A percentile compares a stretch with the other conserved stretches of the same genome.
phyloP scores from a whole-genome alignment of 495 filamentous ascomycete species.

The Saxophila tyrrhenica region DNA sequence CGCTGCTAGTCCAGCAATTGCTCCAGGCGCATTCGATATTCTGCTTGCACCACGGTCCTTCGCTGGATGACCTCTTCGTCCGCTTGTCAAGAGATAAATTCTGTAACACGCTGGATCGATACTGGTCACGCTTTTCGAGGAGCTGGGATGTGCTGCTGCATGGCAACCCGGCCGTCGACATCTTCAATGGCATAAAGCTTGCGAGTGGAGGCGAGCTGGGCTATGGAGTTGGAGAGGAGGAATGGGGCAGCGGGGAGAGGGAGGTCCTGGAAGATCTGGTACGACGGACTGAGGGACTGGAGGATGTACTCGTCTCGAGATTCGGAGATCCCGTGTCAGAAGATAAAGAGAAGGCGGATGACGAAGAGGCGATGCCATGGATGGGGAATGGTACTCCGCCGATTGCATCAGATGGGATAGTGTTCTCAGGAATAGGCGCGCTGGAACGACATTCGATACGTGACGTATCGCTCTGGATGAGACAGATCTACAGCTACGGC shows the following conservation, averaged over 20 bases:
- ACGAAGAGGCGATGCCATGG: slow-evolving; percentile 40
- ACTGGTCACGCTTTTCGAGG: slow-evolving; percentile 70
- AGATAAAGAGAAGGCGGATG: background rate
- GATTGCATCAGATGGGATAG: slow-evolving; percentile 62
- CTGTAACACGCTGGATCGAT: slow-evolving; percentile 56
- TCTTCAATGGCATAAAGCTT: slow-evolving; percentile 77
- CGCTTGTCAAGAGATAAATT: slow-evolving; percentile 50
- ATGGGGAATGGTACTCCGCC: slow-evolving; percentile 53
- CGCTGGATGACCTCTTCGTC: slow-evolving; percentile 52
- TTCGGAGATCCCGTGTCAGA: slow-evolving; percentile 50
- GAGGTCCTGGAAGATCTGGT: slow-evolving; percentile 83
- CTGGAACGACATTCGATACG: slow-evolving; percentile 54
- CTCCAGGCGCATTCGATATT: slow-evolving; percentile 73
- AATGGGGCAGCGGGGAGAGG: slow-evolving; percentile 81
- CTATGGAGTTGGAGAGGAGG: slow-evolving; percentile 86
- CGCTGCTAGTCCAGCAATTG: slow-evolving; percentile 67
- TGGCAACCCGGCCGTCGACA: slow-evolving; percentile 70
- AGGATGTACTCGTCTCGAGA: slow-evolving; percentile 76
- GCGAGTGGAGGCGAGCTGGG: slow-evolving; percentile 86
- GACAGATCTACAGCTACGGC: slow-evolving; percentile 68
- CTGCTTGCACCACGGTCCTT: slow-evolving; percentile 70
- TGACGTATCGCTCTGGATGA: slow-evolving; percentile 67
- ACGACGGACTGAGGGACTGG: slow-evolving; percentile 49
- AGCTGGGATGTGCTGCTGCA: slow-evolving; percentile 84
- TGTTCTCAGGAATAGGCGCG: slow-evolving; percentile 69